Base-by-base conservation (phyloP, 2,329 filamentous ascomycete genomes). In the Venturia effusa region DNA sequence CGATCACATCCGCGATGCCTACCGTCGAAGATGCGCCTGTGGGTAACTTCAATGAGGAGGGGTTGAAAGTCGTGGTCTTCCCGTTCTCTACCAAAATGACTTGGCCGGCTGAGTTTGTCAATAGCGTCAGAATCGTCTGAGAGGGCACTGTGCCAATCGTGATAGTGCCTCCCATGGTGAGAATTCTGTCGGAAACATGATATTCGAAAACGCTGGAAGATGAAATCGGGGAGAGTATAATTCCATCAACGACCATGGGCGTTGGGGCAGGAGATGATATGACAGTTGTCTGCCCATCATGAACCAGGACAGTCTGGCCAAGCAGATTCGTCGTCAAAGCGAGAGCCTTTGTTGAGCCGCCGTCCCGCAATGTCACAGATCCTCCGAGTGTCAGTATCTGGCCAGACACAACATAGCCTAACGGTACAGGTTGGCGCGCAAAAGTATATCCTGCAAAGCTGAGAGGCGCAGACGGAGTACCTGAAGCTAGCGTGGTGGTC, bases 91-190 rank as follows among this genome's bases (percentile, higher is more conserved):
- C 17, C 3, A 60, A 17, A 17, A 60, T 40, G 37, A 17, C 27
- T 17, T 60, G 59, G 19, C 59, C 34, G 10, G 34, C 30, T n/a
- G 59, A 40, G 34, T 60, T 43, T 43, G 59, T 27, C 19, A 32
- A 37, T 8, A 60, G 34, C n/a, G 7, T 37, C n/a, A 60, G 13
- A 22, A 27, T 32, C 1, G 59, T 60, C n/a, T 40, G 22, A 22
- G 37, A 40, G 13, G 37, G 59, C 59, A 10, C 32, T 4, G 11
- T 40, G 4, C 59, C 59, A 13, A 60, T 27, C n/a, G 59, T 43
- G 59, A 60, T 41, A 5, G 37, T 60, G 7, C 59, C 59, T 32
- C 59, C 59, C 59, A 60, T 60, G 15, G 59, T 41, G 40, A 60
- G 59, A 27, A 43, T 60, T 60, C 15, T 32, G 6, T 32, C n/a